Conservation (phyloP, 371 early-diverging fungal species). For the Gilbertella persicaria region DNA sequence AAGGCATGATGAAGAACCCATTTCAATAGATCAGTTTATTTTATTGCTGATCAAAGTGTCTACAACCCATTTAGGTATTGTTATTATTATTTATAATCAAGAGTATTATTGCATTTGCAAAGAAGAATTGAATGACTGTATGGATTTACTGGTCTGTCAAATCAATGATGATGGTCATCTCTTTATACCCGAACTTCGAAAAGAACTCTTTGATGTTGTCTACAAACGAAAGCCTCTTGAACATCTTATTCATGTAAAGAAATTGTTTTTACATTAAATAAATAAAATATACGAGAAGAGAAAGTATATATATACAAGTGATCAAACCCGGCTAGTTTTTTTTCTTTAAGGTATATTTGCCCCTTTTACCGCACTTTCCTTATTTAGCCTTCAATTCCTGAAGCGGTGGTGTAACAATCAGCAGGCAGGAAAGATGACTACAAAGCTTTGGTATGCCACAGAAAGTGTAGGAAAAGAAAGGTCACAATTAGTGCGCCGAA, state of each 20-base stretch:
- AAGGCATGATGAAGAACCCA: not conserved
- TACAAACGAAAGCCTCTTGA: not conserved
- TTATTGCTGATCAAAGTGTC: conserved; percentile 3
- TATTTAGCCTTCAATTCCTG: too few relatives aligned
- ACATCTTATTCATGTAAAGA: not conserved
- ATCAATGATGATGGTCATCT: not conserved
- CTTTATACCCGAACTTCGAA: not conserved
- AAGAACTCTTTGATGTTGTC: not conserved
- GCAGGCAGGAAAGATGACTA: too few relatives aligned
- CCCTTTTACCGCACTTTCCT: too few relatives aligned
- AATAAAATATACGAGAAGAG: too few relatives aligned
- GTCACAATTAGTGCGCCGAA: too few relatives aligned
- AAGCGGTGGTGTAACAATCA: too few relatives aligned
- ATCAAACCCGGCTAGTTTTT: too few relatives aligned
- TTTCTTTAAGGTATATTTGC: too few relatives aligned
- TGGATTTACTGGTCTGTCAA: conserved; percentile 1
- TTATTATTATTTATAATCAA: not conserved
- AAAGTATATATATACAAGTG: too few relatives aligned
- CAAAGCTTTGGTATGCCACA: too few relatives aligned
- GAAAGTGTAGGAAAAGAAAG: too few relatives aligned
- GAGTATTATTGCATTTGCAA: conserved; percentile 2
- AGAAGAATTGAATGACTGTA: not conserved
- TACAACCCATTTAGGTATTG: not conserved
- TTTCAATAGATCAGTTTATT: not conserved
- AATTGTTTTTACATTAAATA: not conserved